Evolutionary conservation across 306 rosid genomes (phyloP).

Genomic region (Malus sieversii): DNA sequence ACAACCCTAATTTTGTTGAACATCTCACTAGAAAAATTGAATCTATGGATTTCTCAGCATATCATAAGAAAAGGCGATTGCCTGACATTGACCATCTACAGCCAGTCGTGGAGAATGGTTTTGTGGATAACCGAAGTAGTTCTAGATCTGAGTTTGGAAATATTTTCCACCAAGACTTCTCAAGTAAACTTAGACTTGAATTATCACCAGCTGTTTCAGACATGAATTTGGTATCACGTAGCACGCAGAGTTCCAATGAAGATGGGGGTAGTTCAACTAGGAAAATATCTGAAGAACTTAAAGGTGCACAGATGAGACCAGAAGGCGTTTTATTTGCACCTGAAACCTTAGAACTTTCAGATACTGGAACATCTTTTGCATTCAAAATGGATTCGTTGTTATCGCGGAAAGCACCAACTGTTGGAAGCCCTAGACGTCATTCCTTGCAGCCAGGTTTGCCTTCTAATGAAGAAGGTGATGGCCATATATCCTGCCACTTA

Average conservation of each 20-base stretch:
- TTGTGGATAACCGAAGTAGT: slow-evolving; percentile 58
- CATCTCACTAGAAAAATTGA: slow-evolving; percentile 65
- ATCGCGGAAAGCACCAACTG: slow-evolving; percentile 31
- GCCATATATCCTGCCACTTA: slow-evolving; percentile 77
- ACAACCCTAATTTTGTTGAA: slow-evolving; percentile 55
- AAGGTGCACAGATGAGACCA: slow-evolving; percentile 42
- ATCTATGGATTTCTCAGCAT: slow-evolving; percentile 68
- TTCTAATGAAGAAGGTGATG: slow-evolving; percentile 69
- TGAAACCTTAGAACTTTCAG: slow-evolving; percentile 81
- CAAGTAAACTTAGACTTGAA: slow-evolving; percentile 71
- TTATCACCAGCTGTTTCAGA: slow-evolving; percentile 78
- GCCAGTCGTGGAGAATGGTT: slow-evolving; percentile 44
- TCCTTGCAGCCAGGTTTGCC: slow-evolving; percentile 49
- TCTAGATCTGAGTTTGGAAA: slow-evolving; percentile 61
- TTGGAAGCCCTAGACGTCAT: slow-evolving; percentile 43
- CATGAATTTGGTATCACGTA: slow-evolving; percentile 64
- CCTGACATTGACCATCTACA: slow-evolving; percentile 51
- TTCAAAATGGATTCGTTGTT: slow-evolving; percentile 66
- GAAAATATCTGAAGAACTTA: slow-evolving; percentile 51
- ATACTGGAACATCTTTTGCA: slow-evolving; percentile 80
- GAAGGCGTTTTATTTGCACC: slow-evolving; percentile 44
- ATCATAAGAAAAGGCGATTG: slow-evolving; percentile 79
- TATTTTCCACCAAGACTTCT: slow-evolving; percentile 77
- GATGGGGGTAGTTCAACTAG: slow-evolving; percentile 55
- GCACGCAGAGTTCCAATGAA: slow-evolving; percentile 89